phyloP scores from a whole-genome alignment of 768 basidiomycete genomes.

The Suillus occidentalis region DNA sequence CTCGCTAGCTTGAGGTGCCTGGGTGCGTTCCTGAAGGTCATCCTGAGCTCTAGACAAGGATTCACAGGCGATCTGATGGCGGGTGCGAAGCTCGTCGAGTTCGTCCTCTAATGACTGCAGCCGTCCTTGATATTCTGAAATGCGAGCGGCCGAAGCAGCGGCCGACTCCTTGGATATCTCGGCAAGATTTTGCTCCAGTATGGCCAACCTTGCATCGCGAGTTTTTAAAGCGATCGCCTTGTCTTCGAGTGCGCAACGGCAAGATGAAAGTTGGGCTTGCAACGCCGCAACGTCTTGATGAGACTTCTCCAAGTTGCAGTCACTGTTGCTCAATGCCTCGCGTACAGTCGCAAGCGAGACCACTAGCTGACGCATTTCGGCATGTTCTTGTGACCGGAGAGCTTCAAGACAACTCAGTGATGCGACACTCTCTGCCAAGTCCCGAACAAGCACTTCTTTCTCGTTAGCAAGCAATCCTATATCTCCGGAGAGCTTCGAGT shows the following conservation, averaged over 20 bases:
- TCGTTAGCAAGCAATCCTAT: conserved; percentile 15
- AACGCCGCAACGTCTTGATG: conserved; percentile 12
- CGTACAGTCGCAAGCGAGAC: conserved; percentile 25
- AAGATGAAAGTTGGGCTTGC: conserved; percentile 18
- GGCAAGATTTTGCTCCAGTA: conserved; percentile 14
- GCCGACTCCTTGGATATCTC: conserved; percentile 8
- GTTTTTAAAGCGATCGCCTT: conserved; percentile 2
- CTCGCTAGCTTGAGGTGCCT: neutral
- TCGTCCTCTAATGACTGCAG: conserved; percentile 9
- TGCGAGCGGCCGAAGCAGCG: neutral
- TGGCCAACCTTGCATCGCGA: conserved; percentile 12
- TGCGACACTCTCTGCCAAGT: neutral
- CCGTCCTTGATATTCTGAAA: conserved; percentile 4
- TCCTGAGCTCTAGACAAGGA: conserved; percentile 6
- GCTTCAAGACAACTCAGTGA: conserved; percentile 15
- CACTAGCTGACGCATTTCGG: conserved; percentile 18
- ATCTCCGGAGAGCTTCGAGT: conserved; percentile 15
- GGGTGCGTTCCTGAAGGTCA: conserved; percentile 7
- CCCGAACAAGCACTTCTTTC: neutral
- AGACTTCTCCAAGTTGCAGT: conserved; percentile 14
- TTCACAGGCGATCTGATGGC: conserved; percentile 4
- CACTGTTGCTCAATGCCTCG: conserved; percentile 17
- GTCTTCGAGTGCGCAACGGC: conserved; percentile 19
- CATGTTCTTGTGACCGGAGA: conserved; percentile 8
- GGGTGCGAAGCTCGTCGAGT: conserved; percentile 4